Conservation (phyloP, 2,329 filamentous ascomycete species). For the Aspergillus brunneoviolaceus region DNA sequence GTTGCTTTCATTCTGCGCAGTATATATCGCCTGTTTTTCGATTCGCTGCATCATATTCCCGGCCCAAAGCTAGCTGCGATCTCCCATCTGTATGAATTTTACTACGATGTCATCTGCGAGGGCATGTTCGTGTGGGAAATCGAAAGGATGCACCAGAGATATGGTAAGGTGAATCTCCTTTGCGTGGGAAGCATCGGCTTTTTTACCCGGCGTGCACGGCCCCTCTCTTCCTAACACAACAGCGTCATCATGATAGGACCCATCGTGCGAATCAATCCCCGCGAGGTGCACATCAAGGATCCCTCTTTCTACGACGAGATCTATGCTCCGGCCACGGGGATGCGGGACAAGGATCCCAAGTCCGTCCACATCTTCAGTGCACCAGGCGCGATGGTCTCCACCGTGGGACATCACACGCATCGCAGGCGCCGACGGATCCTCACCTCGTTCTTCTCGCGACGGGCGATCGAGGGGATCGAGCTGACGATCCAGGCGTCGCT, state of each 20-base stretch:
- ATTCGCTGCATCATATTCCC: constrained; percentile 33
- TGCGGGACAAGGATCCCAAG: constrained; percentile 23
- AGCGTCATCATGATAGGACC: not conserved
- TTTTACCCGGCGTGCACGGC: not conserved
- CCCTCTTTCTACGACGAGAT: constrained; percentile 33
- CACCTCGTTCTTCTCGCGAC: not conserved
- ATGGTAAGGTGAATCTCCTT: constrained; percentile 23
- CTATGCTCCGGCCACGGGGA: constrained; percentile 22
- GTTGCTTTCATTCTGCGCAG: not conserved
- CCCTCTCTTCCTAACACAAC: no score
- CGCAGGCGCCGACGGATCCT: not conserved
- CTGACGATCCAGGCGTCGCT: not conserved
- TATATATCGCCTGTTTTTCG: constrained; percentile 13
- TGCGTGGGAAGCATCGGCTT: no score
- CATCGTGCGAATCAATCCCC: constrained; percentile 34
- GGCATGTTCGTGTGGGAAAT: constrained; percentile 32
- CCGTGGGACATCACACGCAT: constrained; percentile 42
- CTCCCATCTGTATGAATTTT: constrained; percentile 34
- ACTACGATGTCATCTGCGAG: constrained; percentile 31
- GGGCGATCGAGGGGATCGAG: not conserved
- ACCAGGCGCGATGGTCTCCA: constrained; percentile 28
- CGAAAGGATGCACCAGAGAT: constrained; percentile 34
- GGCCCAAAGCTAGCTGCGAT: constrained; percentile 35
- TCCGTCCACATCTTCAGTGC: constrained; percentile 16
- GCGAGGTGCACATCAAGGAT: constrained; percentile 37